Evolutionary conservation across 2,329 filamentous ascomycete genomes (phyloP), one percentile per base, ranked within the genome.

Genomic region (Septoria petroselini): DNA sequence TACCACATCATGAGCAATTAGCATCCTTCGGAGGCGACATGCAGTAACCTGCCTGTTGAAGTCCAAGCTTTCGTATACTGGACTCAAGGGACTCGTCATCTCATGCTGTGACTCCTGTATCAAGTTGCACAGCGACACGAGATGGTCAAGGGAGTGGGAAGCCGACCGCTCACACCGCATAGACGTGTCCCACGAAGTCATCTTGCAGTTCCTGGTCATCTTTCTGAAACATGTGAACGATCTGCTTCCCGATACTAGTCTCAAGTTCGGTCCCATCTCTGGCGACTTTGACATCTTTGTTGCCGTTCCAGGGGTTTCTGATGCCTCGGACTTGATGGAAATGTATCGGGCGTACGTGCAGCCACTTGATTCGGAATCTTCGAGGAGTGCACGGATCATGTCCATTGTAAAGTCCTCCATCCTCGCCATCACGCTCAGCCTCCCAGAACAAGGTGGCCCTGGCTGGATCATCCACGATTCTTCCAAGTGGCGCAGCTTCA

Each of bases 381-480:
- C 91, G 91, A 17, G 35, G 15, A 80, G 65, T 88, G 86, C 1
- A 59, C 17, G 8, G 15, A 29, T 7, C 11, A 37, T 34, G 12
- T 6, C 33, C 33, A n/a, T n/a, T n/a, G n/a, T 37, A 14, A 37
- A n/a, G 33, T 37, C 33, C 14, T 8, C 33, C 23, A 35, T 37
- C 42, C 8, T n/a, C 14, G 6, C 54, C 72, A 5, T 70, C 75
- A 41, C 73, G 73, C n/a, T 91, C 84, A 4, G 84, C 84, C 68
- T 97, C 91, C 91, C 91, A 97, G 63, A 96, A 97, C 31, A 96
- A 94, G 0, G 90, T 96, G 0, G 91, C 91, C 12, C 91, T 80
- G 0, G 88, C 85, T 3, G 88, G 90, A 66, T 97, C 91, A 61
- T 95, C 88, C 39, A 96, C 91, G 50, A 97, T 93, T 44, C 83